These are phyloP conservation scores for cucumber (Cucumis sativus) DNA, from an alignment of 306 rosid genomes.

Conservation along the genomic window Cucumber_9930_V3 NC_026659.2:17016501-17017000, in stretches of 20 bases:
- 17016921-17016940: constrained; percentile 22
- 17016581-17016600: neutral
- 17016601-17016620: neutral
- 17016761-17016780: neutral
- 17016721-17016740: neutral
- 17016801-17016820: neutral
- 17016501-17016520: neutral
- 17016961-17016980: constrained; percentile 73
- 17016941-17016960: constrained; percentile 81
- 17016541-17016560: neutral
- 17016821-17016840: neutral
- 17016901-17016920: neutral
- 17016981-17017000: constrained; percentile 99
- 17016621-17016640: neutral
- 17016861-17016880: neutral
- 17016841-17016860: neutral
- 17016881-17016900: neutral
- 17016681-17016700: neutral
- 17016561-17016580: neutral
- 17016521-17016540: neutral
- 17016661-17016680: constrained; percentile 1
- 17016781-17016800: neutral
- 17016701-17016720: neutral
- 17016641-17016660: neutral
- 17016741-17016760: neutral